phyloP scores from a whole-genome alignment of 2,329 filamentous ascomycete genomes.

The Fusarium pseudoanthophilum region DNA sequence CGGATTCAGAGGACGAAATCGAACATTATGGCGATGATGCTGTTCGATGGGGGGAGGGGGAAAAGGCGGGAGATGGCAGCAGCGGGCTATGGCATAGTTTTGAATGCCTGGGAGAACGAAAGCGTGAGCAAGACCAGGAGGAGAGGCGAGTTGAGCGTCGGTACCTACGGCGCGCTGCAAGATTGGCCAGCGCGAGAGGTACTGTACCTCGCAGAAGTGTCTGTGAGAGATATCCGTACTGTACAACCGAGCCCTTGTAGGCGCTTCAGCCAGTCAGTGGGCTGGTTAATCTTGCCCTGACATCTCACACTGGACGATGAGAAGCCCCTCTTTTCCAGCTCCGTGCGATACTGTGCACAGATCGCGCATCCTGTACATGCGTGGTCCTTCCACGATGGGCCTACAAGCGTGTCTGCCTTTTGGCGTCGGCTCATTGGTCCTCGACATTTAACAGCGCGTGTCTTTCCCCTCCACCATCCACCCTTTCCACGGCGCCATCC shows the following conservation, averaged over 20 bases:
- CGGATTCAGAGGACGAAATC: constrained; percentile 62
- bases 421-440: constrained; percentile 38
- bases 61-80: constrained; percentile 47
- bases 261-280: constrained; percentile 22
- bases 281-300: neutral
- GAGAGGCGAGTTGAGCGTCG: constrained; percentile 32
- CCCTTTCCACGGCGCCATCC: constrained; percentile 28
- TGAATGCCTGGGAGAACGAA: constrained; percentile 44
- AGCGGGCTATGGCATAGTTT: constrained; percentile 52
- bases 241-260: constrained; percentile 27
- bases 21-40: constrained; percentile 64
- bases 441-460: constrained; percentile 32
- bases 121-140: constrained; percentile 37
- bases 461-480: constrained; percentile 24
- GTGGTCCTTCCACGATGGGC: constrained; percentile 30
- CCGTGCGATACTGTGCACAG: constrained; percentile 29
- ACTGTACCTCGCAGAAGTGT: constrained; percentile 25
- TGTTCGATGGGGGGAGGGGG: constrained; percentile 61
- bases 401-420: constrained; percentile 42
- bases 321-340: constrained; percentile 24
- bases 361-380: constrained; percentile 29
- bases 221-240: neutral
- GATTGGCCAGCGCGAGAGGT: constrained; percentile 9
- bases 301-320: constrained; percentile 19
- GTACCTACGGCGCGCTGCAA: constrained; percentile 37